Evolutionary conservation across 495 filamentous ascomycete genomes (phyloP).

Genomic region (Penicillium chermesinum): DNA sequence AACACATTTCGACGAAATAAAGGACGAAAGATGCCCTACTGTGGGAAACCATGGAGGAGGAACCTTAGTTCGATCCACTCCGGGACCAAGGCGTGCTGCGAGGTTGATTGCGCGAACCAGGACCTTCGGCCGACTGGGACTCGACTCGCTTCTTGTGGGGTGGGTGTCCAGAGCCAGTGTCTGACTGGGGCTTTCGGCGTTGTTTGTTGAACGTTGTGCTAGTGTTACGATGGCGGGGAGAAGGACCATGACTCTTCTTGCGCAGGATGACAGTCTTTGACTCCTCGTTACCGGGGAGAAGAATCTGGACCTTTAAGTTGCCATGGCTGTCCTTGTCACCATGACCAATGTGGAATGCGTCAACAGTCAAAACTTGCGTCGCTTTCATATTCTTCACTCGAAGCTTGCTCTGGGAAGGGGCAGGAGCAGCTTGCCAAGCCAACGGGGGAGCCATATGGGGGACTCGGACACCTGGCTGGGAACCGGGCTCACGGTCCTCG

Average conservation of each 20-base stretch:
- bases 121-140: slow-evolving; percentile 23
- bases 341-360: slow-evolving; percentile 28
- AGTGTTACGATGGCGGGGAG: slow-evolving; percentile 22
- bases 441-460: slow-evolving; percentile 54
- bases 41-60: too few species aligned
- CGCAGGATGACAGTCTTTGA: slow-evolving; percentile 28
- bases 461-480: slow-evolving; percentile 62
- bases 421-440: slow-evolving; percentile 44
- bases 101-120: slow-evolving; percentile 29
- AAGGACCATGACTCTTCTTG: slow-evolving; percentile 24
- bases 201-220: not conserved
- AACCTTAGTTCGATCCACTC: slow-evolving; percentile 20
- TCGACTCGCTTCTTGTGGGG: slow-evolving; percentile 24
- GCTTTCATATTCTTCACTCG: slow-evolving; percentile 34
- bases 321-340: slow-evolving; percentile 36
- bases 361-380: slow-evolving; percentile 38
- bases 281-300: slow-evolving; percentile 31
- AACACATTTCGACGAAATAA: not conserved
- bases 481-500: slow-evolving; percentile 77
- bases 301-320: slow-evolving; percentile 28
- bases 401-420: slow-evolving; percentile 26
- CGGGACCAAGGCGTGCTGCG: slow-evolving; percentile 28
- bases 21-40: too few species aligned
- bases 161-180: slow-evolving; percentile 20
- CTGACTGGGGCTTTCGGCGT: slow-evolving; percentile 19